Percentiles rank a stretch among this genome's conserved stretches.
These are phyloP conservation scores for Pythium vanterpoolii DNA, from an alignment of 352 stramenopile species.

Conservation along the genomic window DNA sequence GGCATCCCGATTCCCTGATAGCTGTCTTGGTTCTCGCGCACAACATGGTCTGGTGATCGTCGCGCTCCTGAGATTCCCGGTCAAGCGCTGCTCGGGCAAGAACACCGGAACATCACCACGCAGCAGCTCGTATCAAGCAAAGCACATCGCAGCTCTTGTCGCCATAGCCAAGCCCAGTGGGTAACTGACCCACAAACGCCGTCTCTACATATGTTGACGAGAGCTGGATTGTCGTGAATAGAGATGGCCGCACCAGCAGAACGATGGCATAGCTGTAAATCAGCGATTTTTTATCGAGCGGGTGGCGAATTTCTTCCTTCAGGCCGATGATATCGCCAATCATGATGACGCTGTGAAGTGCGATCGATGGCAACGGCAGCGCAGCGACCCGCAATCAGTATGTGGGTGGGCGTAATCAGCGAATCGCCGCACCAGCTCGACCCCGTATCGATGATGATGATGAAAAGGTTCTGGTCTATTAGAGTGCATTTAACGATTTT, in stretches of 20 bases:
- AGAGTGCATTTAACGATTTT: conserved; percentile 6
- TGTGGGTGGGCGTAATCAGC: not conserved
- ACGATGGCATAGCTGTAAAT: not conserved
- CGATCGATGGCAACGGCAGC: not conserved
- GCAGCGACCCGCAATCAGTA: not conserved
- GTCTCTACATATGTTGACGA: not conserved
- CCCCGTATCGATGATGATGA: not conserved
- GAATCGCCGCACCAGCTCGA: not conserved
- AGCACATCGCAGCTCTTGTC: no score
- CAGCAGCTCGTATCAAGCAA: not conserved
- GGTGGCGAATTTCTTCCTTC: not conserved
- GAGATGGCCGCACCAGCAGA: not conserved
- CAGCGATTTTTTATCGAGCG: not conserved
- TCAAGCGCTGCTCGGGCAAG: not conserved
- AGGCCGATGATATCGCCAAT: not conserved
- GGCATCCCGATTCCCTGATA: not conserved
- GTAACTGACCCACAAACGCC: not conserved
- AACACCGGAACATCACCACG: not conserved
- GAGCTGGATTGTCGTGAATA: not conserved
- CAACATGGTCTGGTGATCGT: not conserved
- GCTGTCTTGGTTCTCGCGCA: not conserved
- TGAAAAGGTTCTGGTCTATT: no score
- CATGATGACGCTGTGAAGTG: not conserved
- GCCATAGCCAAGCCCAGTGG: not conserved
- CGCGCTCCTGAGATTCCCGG: not conserved